phyloP scores from a whole-genome alignment of 1,284 basidiomycete genomes.

The Leccinum fallax region DNA sequence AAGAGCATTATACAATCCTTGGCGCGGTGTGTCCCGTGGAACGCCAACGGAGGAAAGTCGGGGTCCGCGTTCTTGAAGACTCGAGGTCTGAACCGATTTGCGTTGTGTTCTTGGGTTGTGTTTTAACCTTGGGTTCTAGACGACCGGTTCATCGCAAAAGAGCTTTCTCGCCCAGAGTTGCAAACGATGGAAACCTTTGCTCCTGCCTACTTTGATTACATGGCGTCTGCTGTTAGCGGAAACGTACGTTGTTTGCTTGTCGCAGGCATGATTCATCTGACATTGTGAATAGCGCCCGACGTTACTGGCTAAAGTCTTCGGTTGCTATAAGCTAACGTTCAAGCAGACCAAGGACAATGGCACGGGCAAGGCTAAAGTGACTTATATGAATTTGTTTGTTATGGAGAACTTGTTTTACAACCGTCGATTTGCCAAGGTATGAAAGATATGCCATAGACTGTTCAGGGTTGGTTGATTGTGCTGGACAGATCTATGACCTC shows the following conservation, averaged over 20 bases:
- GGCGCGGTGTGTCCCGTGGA: constrained; percentile 95
- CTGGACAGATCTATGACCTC: constrained; percentile 84
- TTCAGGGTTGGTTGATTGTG: constrained; percentile 5
- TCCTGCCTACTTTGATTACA: constrained; percentile 97
- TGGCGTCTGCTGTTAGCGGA: constrained; percentile 82
- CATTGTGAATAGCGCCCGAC: constrained; percentile 76
- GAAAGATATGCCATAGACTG: neutral
- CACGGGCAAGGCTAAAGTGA: constrained; percentile 69
- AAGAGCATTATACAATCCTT: constrained; percentile 93
- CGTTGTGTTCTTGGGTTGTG: neutral
- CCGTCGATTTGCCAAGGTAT: constrained; percentile 81
- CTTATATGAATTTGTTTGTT: constrained; percentile 93
- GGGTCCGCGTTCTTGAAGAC: constrained; percentile 97
- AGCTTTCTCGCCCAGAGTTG: constrained; percentile 89
- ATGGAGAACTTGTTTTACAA: constrained; percentile 99
- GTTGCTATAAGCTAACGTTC: constrained; percentile 95
- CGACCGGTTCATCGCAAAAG: constrained; percentile 98
- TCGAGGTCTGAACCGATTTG: constrained; percentile 56
- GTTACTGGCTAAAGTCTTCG: constrained; percentile 95
- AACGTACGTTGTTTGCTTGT: constrained; percentile 53
- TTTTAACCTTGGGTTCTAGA: constrained; percentile 50
- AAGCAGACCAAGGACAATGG: constrained; percentile 75
- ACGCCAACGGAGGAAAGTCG: constrained; percentile 91
- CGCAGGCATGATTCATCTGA: constrained; percentile 2
- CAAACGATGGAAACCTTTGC: constrained; percentile 97